Base-by-base conservation (phyloP, 2,329 filamentous ascomycete species). In the Botrytis cinerea region DNA sequence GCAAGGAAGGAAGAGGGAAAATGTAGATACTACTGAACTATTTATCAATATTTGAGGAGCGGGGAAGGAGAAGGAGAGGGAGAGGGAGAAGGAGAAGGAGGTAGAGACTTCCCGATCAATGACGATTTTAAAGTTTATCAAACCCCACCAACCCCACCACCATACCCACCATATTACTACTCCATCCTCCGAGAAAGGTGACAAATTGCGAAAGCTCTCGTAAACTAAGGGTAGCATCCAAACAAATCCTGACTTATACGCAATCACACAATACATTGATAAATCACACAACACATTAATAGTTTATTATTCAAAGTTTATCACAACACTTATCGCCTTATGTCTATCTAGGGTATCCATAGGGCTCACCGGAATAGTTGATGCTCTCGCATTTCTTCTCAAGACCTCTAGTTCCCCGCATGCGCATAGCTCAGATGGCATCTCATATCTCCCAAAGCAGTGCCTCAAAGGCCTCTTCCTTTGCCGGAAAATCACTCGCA, bases 341-440 rank as follows among this genome's bases (percentile, higher is more conserved):
- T 62, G 51, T 62, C 62, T n/a, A 14, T 51, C 25, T 14, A n/a
- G 10, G n/a, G 12, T 38, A 35, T 22, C 20, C 46, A 57, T 32
- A 35, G 64, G 64, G 9, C 46, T 28, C 20, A 28, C 10, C 35
- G 46, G 45, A 57, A 20, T 75, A 75, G 73, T 78, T 73, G 69
- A 81, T 81, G 79, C 76, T 80, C 76, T 79, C 76, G 66, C 76
- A 73, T 78, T 61, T 77, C 32, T 69, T 79, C 35, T 73, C 76
- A 67, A 74, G 77, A 70, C 74, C 77, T 73, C 64, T 64, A 28
- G 62, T 78, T 78, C 78, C 79, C 76, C 80, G 76, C 81, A 78
- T 80, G 75, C 84, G 83, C 77, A 79, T 85, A 64, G 78, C 78
- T 68, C 84, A 84, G 78, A 86, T 86, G 84, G 81, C 82, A 62